These are phyloP conservation scores for Trichoderma polysporum DNA, from an alignment of 2,329 filamentous ascomycete genomes.

Conservation along the genomic window DNA sequence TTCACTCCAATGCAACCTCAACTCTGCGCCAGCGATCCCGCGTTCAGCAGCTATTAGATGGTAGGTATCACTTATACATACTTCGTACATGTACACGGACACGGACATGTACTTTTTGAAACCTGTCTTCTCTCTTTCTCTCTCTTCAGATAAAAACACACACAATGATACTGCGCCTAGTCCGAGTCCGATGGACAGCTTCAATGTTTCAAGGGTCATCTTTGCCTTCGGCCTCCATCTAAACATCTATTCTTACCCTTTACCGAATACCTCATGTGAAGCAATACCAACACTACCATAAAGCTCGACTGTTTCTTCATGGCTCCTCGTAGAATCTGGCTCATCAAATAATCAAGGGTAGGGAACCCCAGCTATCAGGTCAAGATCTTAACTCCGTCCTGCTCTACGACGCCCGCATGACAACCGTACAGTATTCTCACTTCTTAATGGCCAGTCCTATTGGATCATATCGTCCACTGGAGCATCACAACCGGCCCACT, in stretches of 20 bases:
- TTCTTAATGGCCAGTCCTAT: not conserved
- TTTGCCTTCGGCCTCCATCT: no score
- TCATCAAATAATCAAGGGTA: not conserved
- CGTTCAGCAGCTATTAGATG: not conserved
- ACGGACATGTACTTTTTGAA: no score
- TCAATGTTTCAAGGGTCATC: no score
- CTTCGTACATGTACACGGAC: no score
- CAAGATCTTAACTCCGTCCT: not conserved
- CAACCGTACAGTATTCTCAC: not conserved
- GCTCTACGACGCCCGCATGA: not conserved
- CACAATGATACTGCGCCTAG: no score
- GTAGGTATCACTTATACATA: no score
- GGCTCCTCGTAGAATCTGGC: not conserved
- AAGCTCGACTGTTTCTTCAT: not conserved
- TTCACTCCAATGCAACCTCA: not conserved
- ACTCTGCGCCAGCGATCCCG: not conserved
- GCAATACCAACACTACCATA: not conserved
- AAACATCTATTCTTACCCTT: no score
- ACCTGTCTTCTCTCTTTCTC: no score
- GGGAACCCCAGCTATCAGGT: not conserved
- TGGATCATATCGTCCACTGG: not conserved
- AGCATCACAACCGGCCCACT: not conserved
- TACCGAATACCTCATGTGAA: no score
- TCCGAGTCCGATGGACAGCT: no score
- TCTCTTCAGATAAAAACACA: no score